These are phyloP conservation scores for Chalciporus piperatus DNA, from an alignment of 768 basidiomycete species.

Conservation along the genomic window DNA sequence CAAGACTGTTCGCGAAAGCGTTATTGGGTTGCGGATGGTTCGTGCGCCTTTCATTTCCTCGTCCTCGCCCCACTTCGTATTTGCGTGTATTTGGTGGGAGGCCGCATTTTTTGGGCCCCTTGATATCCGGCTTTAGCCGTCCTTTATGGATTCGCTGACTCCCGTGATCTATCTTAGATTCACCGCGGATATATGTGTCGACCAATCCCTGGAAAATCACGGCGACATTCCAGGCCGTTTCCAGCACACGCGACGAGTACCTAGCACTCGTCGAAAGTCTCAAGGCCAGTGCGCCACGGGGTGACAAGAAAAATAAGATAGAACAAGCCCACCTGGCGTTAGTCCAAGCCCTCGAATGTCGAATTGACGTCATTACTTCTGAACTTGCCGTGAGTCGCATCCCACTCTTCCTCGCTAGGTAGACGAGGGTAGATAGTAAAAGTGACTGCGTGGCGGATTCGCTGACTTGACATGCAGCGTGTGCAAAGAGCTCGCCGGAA, in stretches of 20 bases:
- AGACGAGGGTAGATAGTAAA: constrained; percentile 9
- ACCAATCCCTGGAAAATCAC: constrained; percentile 91
- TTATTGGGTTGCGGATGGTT: constrained; percentile 88
- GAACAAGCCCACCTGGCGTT: constrained; percentile 62
- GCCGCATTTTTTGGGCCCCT: constrained; percentile 43
- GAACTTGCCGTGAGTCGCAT: constrained; percentile 63
- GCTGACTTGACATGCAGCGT: constrained; percentile 47
- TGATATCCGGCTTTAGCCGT: constrained; percentile 38
- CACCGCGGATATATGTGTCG: constrained; percentile 78
- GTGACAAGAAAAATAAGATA: constrained; percentile 52
- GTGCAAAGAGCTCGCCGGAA: constrained; percentile 67
- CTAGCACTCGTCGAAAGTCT: constrained; percentile 58
- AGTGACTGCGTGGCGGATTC: constrained; percentile 15
- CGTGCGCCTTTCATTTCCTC: constrained; percentile 48
- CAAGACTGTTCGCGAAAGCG: constrained; percentile 75
- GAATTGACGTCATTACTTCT: constrained; percentile 63
- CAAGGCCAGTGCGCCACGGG: constrained; percentile 47
- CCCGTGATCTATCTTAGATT: constrained; percentile 53
- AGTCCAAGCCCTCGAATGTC: constrained; percentile 58
- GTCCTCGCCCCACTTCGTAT: constrained; percentile 42
- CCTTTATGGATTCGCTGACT: constrained; percentile 33
- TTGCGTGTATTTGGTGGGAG: constrained; percentile 71
- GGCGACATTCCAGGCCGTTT: constrained; percentile 68
- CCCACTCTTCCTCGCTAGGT: constrained; percentile 9
- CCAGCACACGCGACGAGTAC: constrained; percentile 75